Evolutionary conservation across 179 eudicot genomes (phyloP), one percentile per base, ranked within the genome.

Genomic region (Silene vulgaris): DNA sequence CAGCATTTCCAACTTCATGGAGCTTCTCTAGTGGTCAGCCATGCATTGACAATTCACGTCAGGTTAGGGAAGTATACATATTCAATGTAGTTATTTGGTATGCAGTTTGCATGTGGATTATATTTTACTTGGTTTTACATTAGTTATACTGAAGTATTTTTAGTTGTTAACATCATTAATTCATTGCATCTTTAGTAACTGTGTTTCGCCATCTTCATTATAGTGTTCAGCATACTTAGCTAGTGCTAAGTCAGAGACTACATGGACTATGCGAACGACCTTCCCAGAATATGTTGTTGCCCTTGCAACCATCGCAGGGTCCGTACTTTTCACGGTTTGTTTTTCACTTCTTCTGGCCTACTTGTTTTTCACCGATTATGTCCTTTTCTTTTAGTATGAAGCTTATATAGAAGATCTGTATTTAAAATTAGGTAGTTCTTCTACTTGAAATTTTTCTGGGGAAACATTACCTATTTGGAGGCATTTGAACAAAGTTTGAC

Each of bases 271-370:
- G 99, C 92, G 90, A 29, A 59, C 99, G 52, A 88, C 97, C 60
- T 96, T 96, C 82, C 99, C 99, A 32, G 97, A 96, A 85, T 96
- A 96, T 74, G 88, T 93, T 80, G 97, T 96, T 85, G 99, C 99
- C 76, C 91, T 96, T 64, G 90, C 99, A 62, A 96, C 99, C 32
- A 88, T 96, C 77, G 97, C 84, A 75, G 99, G 99, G 74, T 95
- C 99, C 74, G 88, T 96, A 73, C 97, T 96, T 82, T 96, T 96
- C 87, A 86, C 89, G 77, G 99, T 95, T 89, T 79, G 83, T 69
- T 65, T 32, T 64, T 74, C 23, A 43, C 78, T 64, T 52, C 57
- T 52, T 21, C 65, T 61, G 65, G 2, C 65, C 30, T 21, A 79
- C 61, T 50, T 69, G 50, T 66, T 17, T 8, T 57, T 43, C 35